phyloP scores from a whole-genome alignment of 805 yeast species.

The Cyberlindnera suaveolens region DNA sequence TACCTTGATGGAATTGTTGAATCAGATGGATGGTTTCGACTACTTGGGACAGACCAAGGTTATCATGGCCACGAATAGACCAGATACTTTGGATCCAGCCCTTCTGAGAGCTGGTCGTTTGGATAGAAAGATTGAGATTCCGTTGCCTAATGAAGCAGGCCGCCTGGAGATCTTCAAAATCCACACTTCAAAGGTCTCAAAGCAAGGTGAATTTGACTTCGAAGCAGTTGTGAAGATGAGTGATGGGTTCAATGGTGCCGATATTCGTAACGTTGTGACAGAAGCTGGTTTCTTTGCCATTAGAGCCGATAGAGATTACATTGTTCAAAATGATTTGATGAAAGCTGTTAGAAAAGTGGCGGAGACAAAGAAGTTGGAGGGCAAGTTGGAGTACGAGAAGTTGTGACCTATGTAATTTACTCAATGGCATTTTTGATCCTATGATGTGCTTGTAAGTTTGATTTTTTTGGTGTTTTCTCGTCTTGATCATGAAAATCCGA shows the following conservation, averaged over 20 bases:
- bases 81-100: slow-evolving; percentile 97
- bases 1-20: slow-evolving; percentile 92
- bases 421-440: neutral
- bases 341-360: slow-evolving; percentile 98
- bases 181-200: slow-evolving; percentile 77
- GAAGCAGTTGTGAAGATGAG: slow-evolving; percentile 98
- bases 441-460: neutral
- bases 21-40: slow-evolving; percentile 98
- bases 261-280: slow-evolving; percentile 92
- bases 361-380: slow-evolving; percentile 95
- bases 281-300: slow-evolving; percentile 98
- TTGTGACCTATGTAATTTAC: slow-evolving; percentile 33
- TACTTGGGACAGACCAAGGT: slow-evolving; percentile 94
- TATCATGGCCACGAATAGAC: slow-evolving; percentile 99
- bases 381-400: slow-evolving; percentile 92
- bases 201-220: slow-evolving; percentile 93
- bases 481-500: too few relatives aligned
- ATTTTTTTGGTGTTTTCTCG: too few relatives aligned
- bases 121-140: slow-evolving; percentile 93
- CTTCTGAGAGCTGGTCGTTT: slow-evolving; percentile 94
- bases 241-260: slow-evolving; percentile 99
- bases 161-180: slow-evolving; percentile 91
- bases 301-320: slow-evolving; percentile 94
- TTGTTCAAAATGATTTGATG: slow-evolving; percentile 89
- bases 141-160: slow-evolving; percentile 93